These are phyloP conservation scores for Colletotrichum truncatum DNA, from an alignment of 2,329 filamentous ascomycete species.

Conservation along the genomic window DNA sequence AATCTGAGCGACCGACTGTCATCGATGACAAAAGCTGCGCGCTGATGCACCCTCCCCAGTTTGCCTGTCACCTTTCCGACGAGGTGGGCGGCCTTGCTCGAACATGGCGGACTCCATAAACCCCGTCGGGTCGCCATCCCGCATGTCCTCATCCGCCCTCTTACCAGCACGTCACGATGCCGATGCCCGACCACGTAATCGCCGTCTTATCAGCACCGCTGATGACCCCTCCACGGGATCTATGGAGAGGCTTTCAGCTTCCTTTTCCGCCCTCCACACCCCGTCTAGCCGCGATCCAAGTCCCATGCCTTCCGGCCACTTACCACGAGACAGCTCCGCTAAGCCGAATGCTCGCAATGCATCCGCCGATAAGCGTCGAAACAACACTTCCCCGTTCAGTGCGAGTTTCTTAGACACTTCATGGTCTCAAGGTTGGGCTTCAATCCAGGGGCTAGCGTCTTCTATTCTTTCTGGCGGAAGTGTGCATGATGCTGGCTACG, in stretches of 20 bases:
- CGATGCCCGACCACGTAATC: slow-evolving; percentile 60
- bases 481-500: slow-evolving; percentile 35
- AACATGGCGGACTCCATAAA: slow-evolving; percentile 33
- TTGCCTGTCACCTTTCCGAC: slow-evolving; percentile 22
- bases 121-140: slow-evolving; percentile 42
- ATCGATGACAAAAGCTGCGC: slow-evolving; percentile 23
- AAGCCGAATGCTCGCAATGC: not conserved
- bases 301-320: slow-evolving; percentile 55
- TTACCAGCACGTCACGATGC: slow-evolving; percentile 51
- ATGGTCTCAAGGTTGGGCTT: slow-evolving; percentile 63
- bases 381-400: slow-evolving; percentile 45
- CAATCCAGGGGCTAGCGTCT: slow-evolving; percentile 63
- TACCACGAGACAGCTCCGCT: slow-evolving; percentile 6
- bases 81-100: slow-evolving; percentile 25
- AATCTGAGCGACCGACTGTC: not conserved
- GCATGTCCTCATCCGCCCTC: slow-evolving; percentile 57
- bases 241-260: slow-evolving; percentile 33
- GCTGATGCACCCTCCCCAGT: slow-evolving; percentile 29
- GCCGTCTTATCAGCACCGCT: slow-evolving; percentile 49
- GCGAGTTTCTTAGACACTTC: slow-evolving; percentile 58
- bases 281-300: slow-evolving; percentile 55
- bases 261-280: slow-evolving; percentile 43
- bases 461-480: slow-evolving; percentile 48
- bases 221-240: slow-evolving; percentile 42
- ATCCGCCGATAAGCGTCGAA: slow-evolving; percentile 2